A percentile compares a stretch with the other conserved stretches of the same genome.
phyloP scores from a whole-genome alignment of 2,329 filamentous ascomycete genomes.

The Aspergillus pseudoterreus region DNA sequence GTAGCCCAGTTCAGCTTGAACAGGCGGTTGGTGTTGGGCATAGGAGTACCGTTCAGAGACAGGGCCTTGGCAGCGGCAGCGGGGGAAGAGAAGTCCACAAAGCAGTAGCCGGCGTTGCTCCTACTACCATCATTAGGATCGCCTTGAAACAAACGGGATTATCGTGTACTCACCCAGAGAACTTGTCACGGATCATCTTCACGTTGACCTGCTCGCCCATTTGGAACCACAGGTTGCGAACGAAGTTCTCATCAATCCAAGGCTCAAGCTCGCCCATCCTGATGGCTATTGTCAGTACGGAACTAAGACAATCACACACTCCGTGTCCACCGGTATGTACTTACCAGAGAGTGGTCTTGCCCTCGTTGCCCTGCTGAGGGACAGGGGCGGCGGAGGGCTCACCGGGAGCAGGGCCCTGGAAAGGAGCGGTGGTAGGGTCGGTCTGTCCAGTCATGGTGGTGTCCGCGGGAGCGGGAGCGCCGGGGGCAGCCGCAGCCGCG shows the following conservation, averaged over 20 bases:
- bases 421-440: constrained; percentile 51
- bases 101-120: constrained; percentile 97
- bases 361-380: constrained; percentile 51
- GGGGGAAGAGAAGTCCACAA: constrained; percentile 83
- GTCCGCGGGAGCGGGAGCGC: constrained; percentile 48
- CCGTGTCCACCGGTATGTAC: constrained; percentile 18
- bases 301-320: not conserved
- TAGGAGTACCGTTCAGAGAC: constrained; percentile 78
- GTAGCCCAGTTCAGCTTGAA: constrained; percentile 99
- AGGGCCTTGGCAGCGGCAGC: constrained; percentile 89
- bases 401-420: constrained; percentile 47
- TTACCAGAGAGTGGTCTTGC: constrained; percentile 56
- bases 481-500: constrained; percentile 46
- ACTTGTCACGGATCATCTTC: constrained; percentile 99
- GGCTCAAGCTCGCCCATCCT: constrained; percentile 99
- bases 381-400: constrained; percentile 39
- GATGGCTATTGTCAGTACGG: constrained; percentile 5
- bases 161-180: constrained; percentile 71
- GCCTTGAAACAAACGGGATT: constrained; percentile 11
- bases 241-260: constrained; percentile 99
- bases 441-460: constrained; percentile 56
- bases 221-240: constrained; percentile 90
- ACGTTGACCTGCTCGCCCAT: constrained; percentile 95
- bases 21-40: constrained; percentile 88
- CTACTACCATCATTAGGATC: constrained; percentile 45